Conservation (phyloP, 2,329 filamentous ascomycete genomes). For the Aspergillus tubingensis region DNA sequence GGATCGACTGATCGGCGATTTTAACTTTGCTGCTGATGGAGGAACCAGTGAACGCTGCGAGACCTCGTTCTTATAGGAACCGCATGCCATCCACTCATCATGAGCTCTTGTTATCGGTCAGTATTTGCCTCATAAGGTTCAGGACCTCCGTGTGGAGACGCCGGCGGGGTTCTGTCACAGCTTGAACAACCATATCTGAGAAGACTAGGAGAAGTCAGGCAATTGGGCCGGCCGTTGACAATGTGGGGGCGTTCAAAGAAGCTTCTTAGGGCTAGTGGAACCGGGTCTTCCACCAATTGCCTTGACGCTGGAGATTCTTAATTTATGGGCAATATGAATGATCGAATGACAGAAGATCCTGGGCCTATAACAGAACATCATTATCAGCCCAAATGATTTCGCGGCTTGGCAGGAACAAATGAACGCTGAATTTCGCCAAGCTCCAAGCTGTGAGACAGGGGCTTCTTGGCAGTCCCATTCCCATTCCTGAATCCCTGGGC, state of each 20-base stretch:
- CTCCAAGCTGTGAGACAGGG: background rate
- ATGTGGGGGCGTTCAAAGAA: constrained; percentile 6
- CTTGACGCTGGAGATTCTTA: too few relatives aligned
- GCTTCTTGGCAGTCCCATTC: background rate
- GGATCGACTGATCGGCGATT: constrained; percentile 6
- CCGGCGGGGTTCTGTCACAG: constrained; percentile 1
- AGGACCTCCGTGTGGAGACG: constrained; percentile 10
- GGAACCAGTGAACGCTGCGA: background rate
- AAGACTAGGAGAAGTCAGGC: constrained; percentile 8
- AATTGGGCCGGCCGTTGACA: background rate
- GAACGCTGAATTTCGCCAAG: constrained; percentile 1
- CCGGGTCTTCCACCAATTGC: background rate
- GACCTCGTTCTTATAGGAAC: background rate
- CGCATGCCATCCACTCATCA: background rate
- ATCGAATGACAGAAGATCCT: background rate
- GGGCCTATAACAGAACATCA: background rate
- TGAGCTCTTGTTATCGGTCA: background rate
- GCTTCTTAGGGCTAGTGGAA: constrained; percentile 6
- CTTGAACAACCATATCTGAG: constrained; percentile 11
- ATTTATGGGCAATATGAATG: background rate
- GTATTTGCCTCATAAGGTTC: constrained; percentile 1
- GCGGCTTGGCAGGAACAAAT: background rate
- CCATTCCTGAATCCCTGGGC: background rate
- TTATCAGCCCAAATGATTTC: background rate
- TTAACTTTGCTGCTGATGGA: background rate